Evolutionary conservation across 2,329 filamentous ascomycete species (phyloP).

Genomic region (Orbilia oligospora): DNA sequence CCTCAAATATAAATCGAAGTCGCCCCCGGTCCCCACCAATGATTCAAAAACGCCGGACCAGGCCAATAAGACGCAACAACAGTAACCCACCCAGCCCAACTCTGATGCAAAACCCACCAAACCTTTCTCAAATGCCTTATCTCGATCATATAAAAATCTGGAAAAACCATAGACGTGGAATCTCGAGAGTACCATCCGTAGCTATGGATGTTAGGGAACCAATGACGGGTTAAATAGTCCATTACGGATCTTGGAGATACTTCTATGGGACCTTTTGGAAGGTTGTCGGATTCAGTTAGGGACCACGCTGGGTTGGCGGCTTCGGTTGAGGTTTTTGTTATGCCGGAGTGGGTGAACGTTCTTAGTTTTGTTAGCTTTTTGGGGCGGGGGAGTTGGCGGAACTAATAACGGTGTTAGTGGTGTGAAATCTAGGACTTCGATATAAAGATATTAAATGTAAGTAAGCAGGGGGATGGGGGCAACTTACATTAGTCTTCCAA

Average conservation of each 20-base stretch:
- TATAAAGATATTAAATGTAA: background rate
- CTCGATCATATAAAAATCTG: background rate
- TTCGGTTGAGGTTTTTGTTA: background rate
- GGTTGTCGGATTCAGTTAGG: background rate
- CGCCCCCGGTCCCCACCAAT: background rate
- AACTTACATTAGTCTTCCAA: slow-evolving; percentile 33
- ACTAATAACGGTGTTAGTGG: background rate
- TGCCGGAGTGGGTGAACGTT: slow-evolving; percentile 10
- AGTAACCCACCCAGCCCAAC: no score
- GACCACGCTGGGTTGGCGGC: background rate
- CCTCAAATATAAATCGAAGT: no score
- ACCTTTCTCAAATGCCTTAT: background rate
- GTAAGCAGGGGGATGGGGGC: background rate
- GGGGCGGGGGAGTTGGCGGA: background rate
- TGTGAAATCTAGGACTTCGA: no score
- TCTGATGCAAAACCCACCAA: background rate
- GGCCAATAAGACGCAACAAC: background rate
- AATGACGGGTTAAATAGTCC: background rate
- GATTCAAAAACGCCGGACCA: background rate
- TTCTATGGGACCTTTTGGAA: background rate
- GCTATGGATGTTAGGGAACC: background rate
- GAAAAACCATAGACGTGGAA: background rate
- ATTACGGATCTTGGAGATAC: background rate
- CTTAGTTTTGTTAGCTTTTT: background rate
- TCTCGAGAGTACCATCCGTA: slow-evolving; percentile 4